phyloP scores from a whole-genome alignment of 106 monocot species.

The Phalaenopsis aphrodite region DNA sequence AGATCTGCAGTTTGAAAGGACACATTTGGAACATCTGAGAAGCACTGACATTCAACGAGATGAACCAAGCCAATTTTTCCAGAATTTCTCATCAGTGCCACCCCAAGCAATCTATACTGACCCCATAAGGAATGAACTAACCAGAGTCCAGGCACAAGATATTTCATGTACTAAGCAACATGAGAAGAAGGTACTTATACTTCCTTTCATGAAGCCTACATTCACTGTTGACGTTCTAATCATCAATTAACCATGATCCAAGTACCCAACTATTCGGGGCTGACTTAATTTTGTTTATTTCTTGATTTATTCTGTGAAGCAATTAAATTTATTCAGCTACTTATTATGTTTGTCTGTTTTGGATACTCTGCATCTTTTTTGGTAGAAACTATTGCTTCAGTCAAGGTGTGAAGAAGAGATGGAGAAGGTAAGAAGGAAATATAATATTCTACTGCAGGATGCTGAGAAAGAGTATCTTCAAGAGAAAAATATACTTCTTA shows the following conservation, averaged over 20 bases:
- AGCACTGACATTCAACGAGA: constrained; percentile 8
- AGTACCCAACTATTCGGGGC: background rate
- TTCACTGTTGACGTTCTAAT: background rate
- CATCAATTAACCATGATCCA: background rate
- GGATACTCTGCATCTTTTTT: background rate
- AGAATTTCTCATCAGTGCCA: constrained; percentile 22
- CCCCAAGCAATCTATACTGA: constrained; percentile 34
- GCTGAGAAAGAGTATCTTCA: constrained; percentile 27
- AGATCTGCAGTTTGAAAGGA: constrained; percentile 6
- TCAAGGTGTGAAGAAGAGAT: constrained; percentile 43
- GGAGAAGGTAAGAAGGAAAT: constrained; percentile 44
- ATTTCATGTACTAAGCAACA: constrained; percentile 26
- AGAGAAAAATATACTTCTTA: constrained; percentile 30
- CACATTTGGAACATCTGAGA: background rate
- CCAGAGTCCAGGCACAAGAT: constrained; percentile 33
- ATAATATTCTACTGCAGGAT: constrained; percentile 34
- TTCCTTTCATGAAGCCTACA: background rate
- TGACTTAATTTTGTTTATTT: background rate
- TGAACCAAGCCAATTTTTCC: background rate
- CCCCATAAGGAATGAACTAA: constrained; percentile 59
- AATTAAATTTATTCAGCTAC: background rate
- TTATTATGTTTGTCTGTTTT: background rate
- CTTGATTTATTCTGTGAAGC: background rate
- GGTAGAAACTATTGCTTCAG: constrained; percentile 42
- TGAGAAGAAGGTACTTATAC: constrained; percentile 40